Base-by-base conservation (phyloP, 2,329 filamentous ascomycete genomes). In the Fusarium beomiforme region DNA sequence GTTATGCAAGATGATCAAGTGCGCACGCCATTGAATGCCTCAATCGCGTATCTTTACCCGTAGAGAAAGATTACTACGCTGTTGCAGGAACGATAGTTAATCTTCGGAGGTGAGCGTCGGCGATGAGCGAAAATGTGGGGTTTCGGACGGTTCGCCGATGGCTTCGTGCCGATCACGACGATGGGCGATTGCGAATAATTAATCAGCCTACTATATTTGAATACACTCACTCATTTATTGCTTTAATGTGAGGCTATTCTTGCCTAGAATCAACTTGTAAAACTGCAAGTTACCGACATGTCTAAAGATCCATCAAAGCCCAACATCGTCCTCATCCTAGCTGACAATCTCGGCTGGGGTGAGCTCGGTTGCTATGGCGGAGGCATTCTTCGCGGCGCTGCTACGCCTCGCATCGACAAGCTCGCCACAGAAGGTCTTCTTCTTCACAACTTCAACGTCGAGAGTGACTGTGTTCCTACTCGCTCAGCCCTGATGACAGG, bases 321-420 rank as follows among this genome's bases (percentile, higher is more conserved):
- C 10, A 81, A 80, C 17, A 63, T 80, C 36, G 72, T 79, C 3
- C 75, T 81, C n/a, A 73, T 76, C 59, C 66, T 81, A 1, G 79
- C 79, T n/a, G 79, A 81, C 41, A 81, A 81, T 55, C 78, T 81
- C 14, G 79, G 79, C 59, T 81, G 78, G 79, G 79, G 79, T 17
- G 79, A 81, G 49, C 70, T 81, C 7, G 79, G 78, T 2, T 80
- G 78, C 43, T 80, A 81, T 39, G 78, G 79, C 3, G 78, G 79
- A 11, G 79, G 79, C 3, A 43, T 67, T 5, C 71, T 81, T 6
- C 77, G 78, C 2, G 79, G 79, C 8, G 79, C 79, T 6, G 73
- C 77, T 4, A 81, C 79, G 0, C 79, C 78, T 13, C 69, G 79
- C 7, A 81, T 80, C 49, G 79, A 81, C 42, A 72, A 68, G 19